A percentile compares a stretch with the other conserved stretches of the same genome.
Conservation (phyloP, 2,329 filamentous ascomycete species). For the Colletotrichum sp. region DNA sequence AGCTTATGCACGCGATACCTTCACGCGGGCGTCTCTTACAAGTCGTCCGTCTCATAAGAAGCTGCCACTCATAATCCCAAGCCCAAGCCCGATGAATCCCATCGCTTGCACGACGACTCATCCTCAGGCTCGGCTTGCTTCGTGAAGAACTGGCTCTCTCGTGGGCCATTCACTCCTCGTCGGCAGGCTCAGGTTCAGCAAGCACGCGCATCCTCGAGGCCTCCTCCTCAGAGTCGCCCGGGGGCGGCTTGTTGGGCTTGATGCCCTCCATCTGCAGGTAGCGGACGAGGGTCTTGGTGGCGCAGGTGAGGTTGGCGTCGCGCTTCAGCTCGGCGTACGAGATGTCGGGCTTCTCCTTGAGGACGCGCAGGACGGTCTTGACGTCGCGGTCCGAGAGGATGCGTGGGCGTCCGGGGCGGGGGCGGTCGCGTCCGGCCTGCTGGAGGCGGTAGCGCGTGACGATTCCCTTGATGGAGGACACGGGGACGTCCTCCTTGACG, state of each 20-base stretch:
- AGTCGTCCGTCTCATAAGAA: background rate
- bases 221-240: conserved; percentile 19
- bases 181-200: background rate
- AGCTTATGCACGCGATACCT: background rate
- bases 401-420: conserved; percentile 13
- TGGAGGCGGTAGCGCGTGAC: conserved; percentile 21
- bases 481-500: conserved; percentile 19
- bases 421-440: conserved; percentile 19
- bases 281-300: conserved; percentile 17
- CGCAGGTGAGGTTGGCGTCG: conserved; percentile 14
- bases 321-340: conserved; percentile 19
- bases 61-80: background rate
- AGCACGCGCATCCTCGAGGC: conserved; percentile 12
- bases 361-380: conserved; percentile 17
- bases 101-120: background rate
- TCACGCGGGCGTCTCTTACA: background rate
- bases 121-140: background rate
- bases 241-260: conserved; percentile 19
- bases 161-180: background rate
- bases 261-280: conserved; percentile 20
- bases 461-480: conserved; percentile 20
- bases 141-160: background rate
- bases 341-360: conserved; percentile 16
- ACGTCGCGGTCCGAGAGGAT: conserved; percentile 19
- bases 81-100: background rate